These are phyloP conservation scores for Hordeum vulgare DNA, from an alignment of 176 grass and related monocot species.

Conservation along the genomic window DNA sequence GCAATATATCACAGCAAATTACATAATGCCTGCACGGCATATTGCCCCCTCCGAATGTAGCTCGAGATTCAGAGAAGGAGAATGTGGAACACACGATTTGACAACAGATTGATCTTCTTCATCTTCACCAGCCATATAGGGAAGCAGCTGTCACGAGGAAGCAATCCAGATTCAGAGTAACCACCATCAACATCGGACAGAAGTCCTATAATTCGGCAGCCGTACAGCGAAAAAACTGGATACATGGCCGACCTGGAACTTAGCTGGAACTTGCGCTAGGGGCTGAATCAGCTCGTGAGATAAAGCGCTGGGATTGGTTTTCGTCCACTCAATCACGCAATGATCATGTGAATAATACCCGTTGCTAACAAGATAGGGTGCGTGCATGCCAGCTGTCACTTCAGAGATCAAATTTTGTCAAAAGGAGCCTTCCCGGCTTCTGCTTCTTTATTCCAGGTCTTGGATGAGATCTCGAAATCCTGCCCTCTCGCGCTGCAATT, in stretches of 20 bases:
- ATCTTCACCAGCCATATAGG: background rate
- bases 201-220: constrained; percentile 1
- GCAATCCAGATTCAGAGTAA: constrained; percentile 5
- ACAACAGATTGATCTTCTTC: background rate
- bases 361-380: background rate
- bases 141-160: constrained; percentile 8
- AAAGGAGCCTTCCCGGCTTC: constrained; percentile 3
- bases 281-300: constrained; percentile 2
- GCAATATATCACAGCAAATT: background rate
- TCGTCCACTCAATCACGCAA: background rate
- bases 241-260: background rate
- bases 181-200: background rate
- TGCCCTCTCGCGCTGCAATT: background rate
- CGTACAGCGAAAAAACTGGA: constrained; percentile 3
- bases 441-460: background rate
- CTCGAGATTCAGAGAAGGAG: background rate
- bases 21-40: background rate
- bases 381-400: constrained; percentile 24
- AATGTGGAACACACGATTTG: background rate
- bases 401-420: constrained; percentile 33
- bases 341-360: background rate
- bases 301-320: background rate
- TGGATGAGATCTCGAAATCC: background rate
- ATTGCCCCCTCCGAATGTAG: background rate
- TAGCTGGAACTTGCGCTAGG: background rate